phyloP scores from a whole-genome alignment of 192 early-diverging fungal genomes.

The Gorgonomyces haynaldii region DNA sequence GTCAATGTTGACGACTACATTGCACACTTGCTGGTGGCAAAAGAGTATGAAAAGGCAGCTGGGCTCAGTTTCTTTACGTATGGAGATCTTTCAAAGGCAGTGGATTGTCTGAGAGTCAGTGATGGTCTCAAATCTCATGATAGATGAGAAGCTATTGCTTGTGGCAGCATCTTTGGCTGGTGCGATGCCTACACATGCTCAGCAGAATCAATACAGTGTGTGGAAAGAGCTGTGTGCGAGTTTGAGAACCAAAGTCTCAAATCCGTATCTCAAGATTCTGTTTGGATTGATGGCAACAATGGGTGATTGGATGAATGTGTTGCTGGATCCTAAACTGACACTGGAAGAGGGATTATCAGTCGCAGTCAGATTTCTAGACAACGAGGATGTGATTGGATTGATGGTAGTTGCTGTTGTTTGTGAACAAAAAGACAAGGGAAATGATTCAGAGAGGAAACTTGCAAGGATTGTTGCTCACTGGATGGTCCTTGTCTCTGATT shows the following conservation, averaged over 20 bases:
- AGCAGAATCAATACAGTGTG: slow-evolving; percentile 11
- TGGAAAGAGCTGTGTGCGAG: slow-evolving; percentile 55
- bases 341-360: slow-evolving; percentile 70
- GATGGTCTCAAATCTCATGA: background rate
- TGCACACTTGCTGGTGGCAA: too few relatives aligned
- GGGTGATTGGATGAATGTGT: slow-evolving; percentile 69
- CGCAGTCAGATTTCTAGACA: slow-evolving; percentile 73
- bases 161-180: slow-evolving; percentile 66
- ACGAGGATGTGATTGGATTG: slow-evolving; percentile 51
- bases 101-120: slow-evolving; percentile 23
- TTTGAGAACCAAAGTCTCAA: slow-evolving; percentile 43
- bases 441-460: slow-evolving; percentile 59
- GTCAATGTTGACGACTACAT: too few relatives aligned
- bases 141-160: slow-evolving; percentile 71
- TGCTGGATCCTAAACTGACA: slow-evolving; percentile 59
- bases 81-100: slow-evolving; percentile 8
- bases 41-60: slow-evolving; percentile 76
- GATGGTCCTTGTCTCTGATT: slow-evolving; percentile 51
- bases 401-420: slow-evolving; percentile 44
- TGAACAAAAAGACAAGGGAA: slow-evolving; percentile 41
- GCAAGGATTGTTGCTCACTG: slow-evolving; percentile 75
- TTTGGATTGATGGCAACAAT: slow-evolving; percentile 72
- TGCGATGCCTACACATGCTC: slow-evolving; percentile 14
- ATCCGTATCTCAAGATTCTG: slow-evolving; percentile 76
- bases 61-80: slow-evolving; percentile 76